Percentiles rank a stretch among this genome's conserved stretches.
Conservation (phyloP, 1,284 basidiomycete species). For the Apiotrichum akiyoshidainum region DNA sequence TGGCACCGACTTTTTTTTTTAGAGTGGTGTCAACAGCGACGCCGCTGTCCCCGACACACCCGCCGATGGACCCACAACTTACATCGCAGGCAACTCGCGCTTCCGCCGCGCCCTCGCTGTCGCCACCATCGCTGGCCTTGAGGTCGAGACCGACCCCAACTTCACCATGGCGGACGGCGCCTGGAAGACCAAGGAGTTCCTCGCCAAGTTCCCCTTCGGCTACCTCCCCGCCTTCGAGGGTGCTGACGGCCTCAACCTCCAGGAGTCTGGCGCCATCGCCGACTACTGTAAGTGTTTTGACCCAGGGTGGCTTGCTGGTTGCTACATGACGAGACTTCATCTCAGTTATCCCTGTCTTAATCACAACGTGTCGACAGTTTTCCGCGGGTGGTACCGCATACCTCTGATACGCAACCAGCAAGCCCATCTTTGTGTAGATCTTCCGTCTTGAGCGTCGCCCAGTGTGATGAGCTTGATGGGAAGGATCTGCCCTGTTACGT, state of each 20-base stretch:
- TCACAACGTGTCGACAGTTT: slow-evolving; percentile 59
- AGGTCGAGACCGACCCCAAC: slow-evolving; percentile 64
- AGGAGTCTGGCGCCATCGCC: slow-evolving; percentile 76
- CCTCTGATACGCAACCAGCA: slow-evolving; percentile 41
- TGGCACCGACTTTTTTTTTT: background rate
- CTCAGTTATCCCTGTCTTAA: slow-evolving; percentile 67
- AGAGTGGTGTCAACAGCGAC: no score
- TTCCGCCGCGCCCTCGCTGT: slow-evolving; percentile 64
- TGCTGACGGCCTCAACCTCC: slow-evolving; percentile 71
- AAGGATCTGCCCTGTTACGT: no score
- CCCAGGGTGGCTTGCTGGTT: background rate
- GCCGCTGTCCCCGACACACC: no score
- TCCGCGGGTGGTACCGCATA: slow-evolving; percentile 55
- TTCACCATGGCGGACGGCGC: slow-evolving; percentile 54
- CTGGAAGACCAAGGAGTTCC: slow-evolving; percentile 71
- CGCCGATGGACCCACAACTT: background rate
- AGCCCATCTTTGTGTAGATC: background rate
- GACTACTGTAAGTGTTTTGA: slow-evolving; percentile 71
- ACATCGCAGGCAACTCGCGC: slow-evolving; percentile 45
- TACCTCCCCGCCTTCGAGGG: slow-evolving; percentile 81
- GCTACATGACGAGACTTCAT: slow-evolving; percentile 50
- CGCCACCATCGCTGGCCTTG: slow-evolving; percentile 68
- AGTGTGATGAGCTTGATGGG: no score
- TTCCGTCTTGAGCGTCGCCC: no score
- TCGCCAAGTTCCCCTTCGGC: slow-evolving; percentile 74